phyloP scores from a whole-genome alignment of 495 filamentous ascomycete genomes.

The Hypoxylon lenormandii region DNA sequence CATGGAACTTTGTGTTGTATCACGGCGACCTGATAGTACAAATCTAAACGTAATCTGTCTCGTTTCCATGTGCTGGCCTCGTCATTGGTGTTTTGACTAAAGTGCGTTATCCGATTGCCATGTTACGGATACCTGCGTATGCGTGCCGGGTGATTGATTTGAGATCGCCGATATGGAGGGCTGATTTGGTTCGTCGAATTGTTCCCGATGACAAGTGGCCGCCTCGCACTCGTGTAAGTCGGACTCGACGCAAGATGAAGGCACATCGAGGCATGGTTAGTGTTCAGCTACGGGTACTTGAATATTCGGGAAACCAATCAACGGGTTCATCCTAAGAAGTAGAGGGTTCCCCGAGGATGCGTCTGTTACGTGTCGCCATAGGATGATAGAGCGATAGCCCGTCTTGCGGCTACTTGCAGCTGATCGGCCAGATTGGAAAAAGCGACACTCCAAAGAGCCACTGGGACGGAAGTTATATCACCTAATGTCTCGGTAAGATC shows the following conservation, averaged over 20 bases:
- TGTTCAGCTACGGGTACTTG: constrained; percentile 2
- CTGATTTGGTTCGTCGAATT: constrained; percentile 8
- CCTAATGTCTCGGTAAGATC: constrained; percentile 11
- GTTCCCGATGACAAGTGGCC: constrained; percentile 20
- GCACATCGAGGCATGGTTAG: constrained; percentile 19
- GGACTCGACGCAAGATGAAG: constrained; percentile 39
- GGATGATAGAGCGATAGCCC: constrained; percentile 19
- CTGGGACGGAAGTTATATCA: neutral
- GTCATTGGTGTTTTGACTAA: neutral
- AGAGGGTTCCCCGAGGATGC: constrained; percentile 2
- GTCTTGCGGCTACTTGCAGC: constrained; percentile 40
- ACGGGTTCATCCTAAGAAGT: neutral
- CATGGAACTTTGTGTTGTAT: neutral
- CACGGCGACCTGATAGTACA: neutral
- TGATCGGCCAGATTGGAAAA: constrained; percentile 29
- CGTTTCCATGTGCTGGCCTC: neutral
- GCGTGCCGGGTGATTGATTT: constrained; percentile 14
- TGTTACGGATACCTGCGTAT: constrained; percentile 23
- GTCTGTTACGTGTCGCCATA: constrained; percentile 33
- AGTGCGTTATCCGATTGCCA: constrained; percentile 18
- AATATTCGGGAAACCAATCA: constrained; percentile 4
- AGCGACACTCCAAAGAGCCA: constrained; percentile 5
- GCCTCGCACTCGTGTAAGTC: constrained; percentile 1
- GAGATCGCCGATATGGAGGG: constrained; percentile 10
- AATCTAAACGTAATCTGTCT: neutral